Percentiles rank a stretch among this genome's conserved stretches.
Conservation (phyloP, 2,329 filamentous ascomycete species). For the Chaetomiaceae sp. region DNA sequence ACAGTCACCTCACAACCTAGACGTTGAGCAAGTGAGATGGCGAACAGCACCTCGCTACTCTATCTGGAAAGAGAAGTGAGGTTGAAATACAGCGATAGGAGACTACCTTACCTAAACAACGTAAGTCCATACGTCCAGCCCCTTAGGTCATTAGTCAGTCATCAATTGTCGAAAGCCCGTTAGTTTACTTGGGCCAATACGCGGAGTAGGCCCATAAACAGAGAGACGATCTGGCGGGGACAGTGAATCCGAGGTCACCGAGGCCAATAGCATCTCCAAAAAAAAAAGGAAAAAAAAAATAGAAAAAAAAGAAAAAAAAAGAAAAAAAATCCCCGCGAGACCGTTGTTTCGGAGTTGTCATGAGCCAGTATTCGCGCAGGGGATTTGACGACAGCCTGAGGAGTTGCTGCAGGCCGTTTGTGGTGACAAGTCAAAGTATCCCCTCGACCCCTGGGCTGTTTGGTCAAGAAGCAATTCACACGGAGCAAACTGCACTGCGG, state of each 20-base stretch:
- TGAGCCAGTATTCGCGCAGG: no score
- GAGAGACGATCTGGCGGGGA: background rate
- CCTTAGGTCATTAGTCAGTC: background rate
- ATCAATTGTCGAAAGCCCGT: background rate
- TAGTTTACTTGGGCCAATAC: background rate
- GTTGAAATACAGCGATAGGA: background rate
- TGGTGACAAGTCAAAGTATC: no score
- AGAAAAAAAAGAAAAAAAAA: no score
- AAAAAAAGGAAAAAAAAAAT: background rate
- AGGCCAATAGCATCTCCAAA: background rate
- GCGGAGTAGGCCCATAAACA: background rate
- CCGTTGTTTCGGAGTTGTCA: no score
- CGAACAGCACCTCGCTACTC: background rate
- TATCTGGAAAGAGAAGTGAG: background rate
- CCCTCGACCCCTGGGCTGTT: no score
- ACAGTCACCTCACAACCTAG: background rate
- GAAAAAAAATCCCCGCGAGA: no score
- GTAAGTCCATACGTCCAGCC: background rate
- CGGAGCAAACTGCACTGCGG: constrained; percentile 11
- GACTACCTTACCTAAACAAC: background rate
- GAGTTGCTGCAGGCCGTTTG: background rate
- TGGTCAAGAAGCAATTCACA: background rate
- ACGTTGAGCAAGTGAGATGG: background rate
- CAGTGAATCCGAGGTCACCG: background rate
- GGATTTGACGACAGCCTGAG: no score